phyloP scores from a whole-genome alignment of 805 yeast genomes.

The Starmerella asiatica region DNA sequence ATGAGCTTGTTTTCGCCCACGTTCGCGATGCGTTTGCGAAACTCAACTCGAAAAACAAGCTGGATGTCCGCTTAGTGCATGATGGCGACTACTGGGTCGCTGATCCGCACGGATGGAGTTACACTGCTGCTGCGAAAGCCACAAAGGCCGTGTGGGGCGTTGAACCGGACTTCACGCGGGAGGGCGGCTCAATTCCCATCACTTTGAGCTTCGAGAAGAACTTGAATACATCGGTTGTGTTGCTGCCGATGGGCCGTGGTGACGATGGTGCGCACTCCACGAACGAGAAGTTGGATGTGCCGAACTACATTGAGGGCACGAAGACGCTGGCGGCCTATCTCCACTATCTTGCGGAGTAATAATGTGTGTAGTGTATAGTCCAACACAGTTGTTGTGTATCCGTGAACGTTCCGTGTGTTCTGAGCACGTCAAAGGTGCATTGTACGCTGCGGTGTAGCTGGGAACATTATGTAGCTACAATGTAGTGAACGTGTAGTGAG shows the following conservation, averaged over 20 bases:
- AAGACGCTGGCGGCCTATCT: constrained; percentile 88
- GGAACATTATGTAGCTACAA: too few relatives aligned
- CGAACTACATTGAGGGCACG: constrained; percentile 84
- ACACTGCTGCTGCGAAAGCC: constrained; percentile 88
- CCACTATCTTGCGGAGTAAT: constrained; percentile 57
- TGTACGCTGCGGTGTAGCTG: too few relatives aligned
- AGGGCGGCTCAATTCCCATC: constrained; percentile 98
- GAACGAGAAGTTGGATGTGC: constrained; percentile 81
- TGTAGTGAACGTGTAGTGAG: too few relatives aligned
- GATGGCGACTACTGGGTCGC: constrained; percentile 96
- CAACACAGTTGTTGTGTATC: too few relatives aligned
- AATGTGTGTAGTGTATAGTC: constrained; percentile 12
- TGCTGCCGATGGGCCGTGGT: constrained; percentile 96
- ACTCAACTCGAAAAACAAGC: constrained; percentile 63
- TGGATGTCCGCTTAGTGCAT: constrained; percentile 65
- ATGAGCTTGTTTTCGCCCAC: constrained; percentile 60
- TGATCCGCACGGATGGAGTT: constrained; percentile 82
- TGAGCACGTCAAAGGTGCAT: too few relatives aligned
- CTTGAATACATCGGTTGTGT: constrained; percentile 69
- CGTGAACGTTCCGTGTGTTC: too few relatives aligned
- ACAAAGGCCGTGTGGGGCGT: constrained; percentile 89
- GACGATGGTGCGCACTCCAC: constrained; percentile 99
- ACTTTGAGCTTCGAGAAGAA: constrained; percentile 85
- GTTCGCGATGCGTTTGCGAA: constrained; percentile 51
- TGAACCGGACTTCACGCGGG: constrained; percentile 94